Percentiles rank a stretch among this genome's conserved stretches.
Evolutionary conservation across 495 filamentous ascomycete species (phyloP).

Genomic region (Saxophila tyrrhenica): DNA sequence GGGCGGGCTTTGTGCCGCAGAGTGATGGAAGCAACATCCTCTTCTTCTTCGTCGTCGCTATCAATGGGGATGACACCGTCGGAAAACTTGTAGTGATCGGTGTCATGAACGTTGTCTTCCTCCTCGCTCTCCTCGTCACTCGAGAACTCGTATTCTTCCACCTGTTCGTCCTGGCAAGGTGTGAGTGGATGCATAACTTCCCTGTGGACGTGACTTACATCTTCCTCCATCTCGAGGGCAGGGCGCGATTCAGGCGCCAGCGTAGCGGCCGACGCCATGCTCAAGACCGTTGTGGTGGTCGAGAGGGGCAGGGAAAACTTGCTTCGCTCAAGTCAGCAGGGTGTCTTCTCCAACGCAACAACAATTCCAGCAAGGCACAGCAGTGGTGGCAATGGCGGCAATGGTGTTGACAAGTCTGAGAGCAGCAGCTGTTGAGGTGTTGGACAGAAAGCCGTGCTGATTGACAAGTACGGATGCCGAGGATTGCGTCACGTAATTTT

Average conservation of each 20-base stretch:
- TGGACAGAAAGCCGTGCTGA: no score
- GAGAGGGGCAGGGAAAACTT: no score
- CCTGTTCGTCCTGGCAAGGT: background rate
- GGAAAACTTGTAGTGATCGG: background rate
- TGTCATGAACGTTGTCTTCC: background rate
- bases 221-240: background rate
- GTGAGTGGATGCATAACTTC: background rate
- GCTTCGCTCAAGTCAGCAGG: no score
- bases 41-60: slow-evolving; percentile 2
- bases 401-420: no score
- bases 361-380: no score
- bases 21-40: background rate
- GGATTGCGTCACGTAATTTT: no score
- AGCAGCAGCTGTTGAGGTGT: no score
- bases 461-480: no score
- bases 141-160: slow-evolving; percentile 3
- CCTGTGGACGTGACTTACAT: background rate
- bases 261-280: no score
- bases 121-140: background rate
- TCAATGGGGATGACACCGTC: slow-evolving; percentile 2
- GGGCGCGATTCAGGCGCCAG: background rate
- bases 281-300: no score
- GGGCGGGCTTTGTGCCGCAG: background rate
- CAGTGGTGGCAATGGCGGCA: no score
- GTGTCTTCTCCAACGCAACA: no score